phyloP scores from a whole-genome alignment of 139 green algal species.

The Coelastrella sp. region DNA sequence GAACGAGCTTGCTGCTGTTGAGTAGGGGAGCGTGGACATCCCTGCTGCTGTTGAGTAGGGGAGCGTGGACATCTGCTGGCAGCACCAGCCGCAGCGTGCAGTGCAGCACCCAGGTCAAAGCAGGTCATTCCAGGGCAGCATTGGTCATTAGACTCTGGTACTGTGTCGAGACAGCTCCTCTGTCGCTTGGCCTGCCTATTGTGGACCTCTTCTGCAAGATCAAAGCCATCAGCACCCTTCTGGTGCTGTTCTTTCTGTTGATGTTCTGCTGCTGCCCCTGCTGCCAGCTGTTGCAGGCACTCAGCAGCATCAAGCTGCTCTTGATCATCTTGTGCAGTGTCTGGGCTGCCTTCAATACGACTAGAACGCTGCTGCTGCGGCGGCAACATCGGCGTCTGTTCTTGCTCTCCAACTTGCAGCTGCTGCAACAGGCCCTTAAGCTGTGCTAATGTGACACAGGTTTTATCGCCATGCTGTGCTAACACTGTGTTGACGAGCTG shows the following conservation, averaged over 20 bases:
- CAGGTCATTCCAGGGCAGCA: background rate
- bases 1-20: background rate
- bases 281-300: background rate
- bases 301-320: background rate
- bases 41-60: background rate
- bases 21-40: background rate
- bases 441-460: background rate
- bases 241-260: conserved; percentile 3
- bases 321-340: background rate
- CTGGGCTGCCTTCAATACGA: background rate
- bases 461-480: background rate
- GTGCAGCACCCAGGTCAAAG: background rate
- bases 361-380: background rate
- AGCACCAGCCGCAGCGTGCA: background rate
- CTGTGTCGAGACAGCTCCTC: background rate
- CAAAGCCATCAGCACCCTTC: background rate
- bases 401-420: background rate
- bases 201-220: background rate
- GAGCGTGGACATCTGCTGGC: background rate
- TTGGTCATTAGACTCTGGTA: background rate
- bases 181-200: background rate
- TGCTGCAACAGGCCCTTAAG: background rate
- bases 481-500: background rate
- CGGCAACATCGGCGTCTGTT: background rate
- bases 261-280: background rate